Evolutionary conservation across 306 rosid species (phyloP).

Genomic region (Astragalus glycyphyllos): DNA sequence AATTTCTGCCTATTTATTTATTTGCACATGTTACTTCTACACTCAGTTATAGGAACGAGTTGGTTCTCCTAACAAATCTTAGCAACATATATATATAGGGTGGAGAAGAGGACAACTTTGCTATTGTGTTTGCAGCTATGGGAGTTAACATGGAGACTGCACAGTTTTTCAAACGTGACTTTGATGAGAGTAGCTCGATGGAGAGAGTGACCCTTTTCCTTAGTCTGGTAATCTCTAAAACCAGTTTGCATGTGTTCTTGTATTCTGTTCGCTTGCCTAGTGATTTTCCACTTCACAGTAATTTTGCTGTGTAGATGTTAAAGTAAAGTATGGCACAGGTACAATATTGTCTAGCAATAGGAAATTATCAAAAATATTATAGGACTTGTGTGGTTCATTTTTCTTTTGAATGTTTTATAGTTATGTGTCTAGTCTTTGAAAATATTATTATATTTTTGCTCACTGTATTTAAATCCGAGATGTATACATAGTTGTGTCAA

Average conservation of each 20-base stretch:
- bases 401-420: constrained; percentile 16
- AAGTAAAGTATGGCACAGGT: no score
- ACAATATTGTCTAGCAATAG: no score
- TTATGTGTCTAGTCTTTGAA: background rate
- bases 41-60: constrained; percentile 15
- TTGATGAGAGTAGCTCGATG: constrained; percentile 99
- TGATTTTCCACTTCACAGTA: no score
- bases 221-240: constrained; percentile 72
- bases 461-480: constrained; percentile 1
- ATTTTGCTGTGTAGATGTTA: no score
- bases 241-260: background rate
- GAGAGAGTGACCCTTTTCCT: constrained; percentile 99
- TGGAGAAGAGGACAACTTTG: constrained; percentile 89
- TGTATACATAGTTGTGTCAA: no score
- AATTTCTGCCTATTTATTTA: constrained; percentile 21
- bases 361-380: background rate
- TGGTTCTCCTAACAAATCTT: constrained; percentile 18
- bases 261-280: constrained; percentile 18
- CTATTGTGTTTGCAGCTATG: constrained; percentile 99
- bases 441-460: constrained; percentile 1
- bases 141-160: constrained; percentile 99
- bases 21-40: background rate
- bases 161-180: constrained; percentile 97
- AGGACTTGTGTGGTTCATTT: constrained; percentile 5
- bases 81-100: constrained; percentile 58